Evolutionary conservation across 192 early-diverging fungal genomes (phyloP).

Genomic region (Backusella liffmaniae): DNA sequence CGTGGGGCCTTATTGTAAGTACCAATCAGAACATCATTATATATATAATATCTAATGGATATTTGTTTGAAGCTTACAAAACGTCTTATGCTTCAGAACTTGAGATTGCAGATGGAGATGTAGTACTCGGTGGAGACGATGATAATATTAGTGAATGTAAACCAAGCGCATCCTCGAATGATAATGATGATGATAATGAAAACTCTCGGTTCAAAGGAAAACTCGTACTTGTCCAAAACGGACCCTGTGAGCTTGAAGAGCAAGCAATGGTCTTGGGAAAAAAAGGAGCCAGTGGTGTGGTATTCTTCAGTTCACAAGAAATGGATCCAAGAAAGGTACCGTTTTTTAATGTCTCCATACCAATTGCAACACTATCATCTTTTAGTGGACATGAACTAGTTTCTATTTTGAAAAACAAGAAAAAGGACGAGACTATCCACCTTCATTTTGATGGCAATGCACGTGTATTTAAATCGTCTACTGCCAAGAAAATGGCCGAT

Average conservation of each 20-base stretch:
- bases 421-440: slow-evolving; percentile 31
- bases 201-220: slow-evolving; percentile 44
- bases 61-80: slow-evolving; percentile 5
- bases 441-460: slow-evolving; percentile 47
- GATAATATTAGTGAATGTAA: not conserved
- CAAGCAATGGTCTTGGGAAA: slow-evolving; percentile 53
- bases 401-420: slow-evolving; percentile 43
- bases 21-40: not conserved
- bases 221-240: slow-evolving; percentile 65
- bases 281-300: slow-evolving; percentile 62
- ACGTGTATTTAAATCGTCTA: slow-evolving; percentile 38
- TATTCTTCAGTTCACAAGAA: slow-evolving; percentile 56
- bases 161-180: not conserved
- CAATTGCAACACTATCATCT: slow-evolving; percentile 50
- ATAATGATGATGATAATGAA: slow-evolving; percentile 43
- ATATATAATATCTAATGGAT: not conserved
- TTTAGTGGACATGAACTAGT: slow-evolving; percentile 53
- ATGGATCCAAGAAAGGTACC: slow-evolving; percentile 26
- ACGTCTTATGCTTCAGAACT: slow-evolving; percentile 28
- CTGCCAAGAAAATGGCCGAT: slow-evolving; percentile 63
- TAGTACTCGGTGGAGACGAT: not conserved
- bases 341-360: slow-evolving; percentile 45
- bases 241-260: slow-evolving; percentile 61
- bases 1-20: slow-evolving; percentile 30
- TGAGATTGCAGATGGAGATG: not conserved